A percentile compares a stretch with the other conserved stretches of the same genome.
Evolutionary conservation across 805 yeast species (phyloP).

Genomic region (Spathaspora passalidarum): DNA sequence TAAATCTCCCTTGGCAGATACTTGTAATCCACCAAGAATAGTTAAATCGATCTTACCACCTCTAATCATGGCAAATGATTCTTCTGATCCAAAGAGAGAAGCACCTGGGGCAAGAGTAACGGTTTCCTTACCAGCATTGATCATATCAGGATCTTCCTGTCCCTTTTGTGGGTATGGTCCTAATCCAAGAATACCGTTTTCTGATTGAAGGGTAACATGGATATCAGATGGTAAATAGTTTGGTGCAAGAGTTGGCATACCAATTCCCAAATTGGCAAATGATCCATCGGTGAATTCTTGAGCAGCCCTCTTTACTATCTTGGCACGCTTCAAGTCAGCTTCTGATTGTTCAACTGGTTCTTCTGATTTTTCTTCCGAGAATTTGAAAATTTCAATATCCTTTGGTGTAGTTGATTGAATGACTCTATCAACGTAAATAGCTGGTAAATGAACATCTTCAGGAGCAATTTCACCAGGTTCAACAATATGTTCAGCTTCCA

Average conservation of each 20-base stretch:
- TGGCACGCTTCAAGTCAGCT: conserved; percentile 21
- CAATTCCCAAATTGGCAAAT: conserved; percentile 47
- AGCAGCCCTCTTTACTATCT: conserved; percentile 44
- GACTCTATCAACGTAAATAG: conserved; percentile 40
- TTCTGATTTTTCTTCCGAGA: conserved; percentile 9
- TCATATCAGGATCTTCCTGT: conserved; percentile 46
- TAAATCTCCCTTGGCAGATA: conserved; percentile 45
- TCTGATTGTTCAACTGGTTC: conserved; percentile 10
- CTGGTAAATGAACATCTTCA: conserved; percentile 46
- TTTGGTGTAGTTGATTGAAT: conserved; percentile 42
- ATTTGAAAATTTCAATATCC: conserved; percentile 38
- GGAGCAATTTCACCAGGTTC: conserved; percentile 43
- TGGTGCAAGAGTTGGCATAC: conserved; percentile 51
- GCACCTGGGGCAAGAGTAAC: conserved; percentile 46
- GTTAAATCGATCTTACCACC: conserved; percentile 44
- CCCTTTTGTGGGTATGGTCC: conserved; percentile 45
- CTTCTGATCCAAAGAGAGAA: conserved; percentile 47
- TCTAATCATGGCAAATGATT: conserved; percentile 50
- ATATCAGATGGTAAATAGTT: conserved; percentile 32
- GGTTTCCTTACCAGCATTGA: conserved; percentile 53
- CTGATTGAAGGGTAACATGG: conserved; percentile 43
- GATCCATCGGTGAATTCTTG: conserved; percentile 43
- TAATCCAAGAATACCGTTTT: conserved; percentile 48
- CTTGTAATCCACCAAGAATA: conserved; percentile 49
- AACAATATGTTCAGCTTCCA: conserved; percentile 50